phyloP scores from a whole-genome alignment of 768 basidiomycete genomes.

The Glaciozyma martinii region DNA sequence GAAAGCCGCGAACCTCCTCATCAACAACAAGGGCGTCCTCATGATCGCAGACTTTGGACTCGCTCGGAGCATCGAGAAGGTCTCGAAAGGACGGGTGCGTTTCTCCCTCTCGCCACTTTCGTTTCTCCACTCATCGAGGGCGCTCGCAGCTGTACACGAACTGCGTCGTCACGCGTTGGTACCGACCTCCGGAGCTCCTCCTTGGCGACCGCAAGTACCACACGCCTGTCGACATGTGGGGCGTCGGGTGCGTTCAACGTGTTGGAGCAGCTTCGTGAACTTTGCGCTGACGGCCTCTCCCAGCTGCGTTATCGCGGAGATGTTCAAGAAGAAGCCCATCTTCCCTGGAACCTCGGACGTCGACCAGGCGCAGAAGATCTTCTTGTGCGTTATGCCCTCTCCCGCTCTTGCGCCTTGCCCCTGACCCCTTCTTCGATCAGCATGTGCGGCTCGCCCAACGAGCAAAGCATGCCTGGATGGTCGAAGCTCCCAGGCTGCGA shows the following conservation, averaged over 20 bases:
- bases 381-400: constrained; percentile 40
- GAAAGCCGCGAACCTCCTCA: constrained; percentile 95
- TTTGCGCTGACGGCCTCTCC: not conserved
- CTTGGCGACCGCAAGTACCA: constrained; percentile 83
- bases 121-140: not conserved
- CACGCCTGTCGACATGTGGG: constrained; percentile 95
- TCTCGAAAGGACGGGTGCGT: constrained; percentile 12
- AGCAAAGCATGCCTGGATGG: constrained; percentile 42
- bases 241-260: constrained; percentile 64
- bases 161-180: constrained; percentile 91
- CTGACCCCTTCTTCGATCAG: not conserved
- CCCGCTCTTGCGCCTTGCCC: not conserved
- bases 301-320: constrained; percentile 93
- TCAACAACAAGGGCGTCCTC: constrained; percentile 72
- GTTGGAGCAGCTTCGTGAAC: not conserved
- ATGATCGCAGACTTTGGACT: constrained; percentile 95
- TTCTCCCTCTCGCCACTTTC: not conserved
- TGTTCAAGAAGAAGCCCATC: constrained; percentile 80
- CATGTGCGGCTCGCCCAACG: constrained; percentile 55
- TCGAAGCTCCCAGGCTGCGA: constrained; percentile 36
- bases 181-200: constrained; percentile 83
- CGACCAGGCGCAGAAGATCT: constrained; percentile 87
- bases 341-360: constrained; percentile 77
- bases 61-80: constrained; percentile 48
- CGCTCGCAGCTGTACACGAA: constrained; percentile 70